Evolutionary conservation across 257 asterid genomes (phyloP), one percentile per base, ranked within the genome.

Genomic region (Plantago ovata): DNA sequence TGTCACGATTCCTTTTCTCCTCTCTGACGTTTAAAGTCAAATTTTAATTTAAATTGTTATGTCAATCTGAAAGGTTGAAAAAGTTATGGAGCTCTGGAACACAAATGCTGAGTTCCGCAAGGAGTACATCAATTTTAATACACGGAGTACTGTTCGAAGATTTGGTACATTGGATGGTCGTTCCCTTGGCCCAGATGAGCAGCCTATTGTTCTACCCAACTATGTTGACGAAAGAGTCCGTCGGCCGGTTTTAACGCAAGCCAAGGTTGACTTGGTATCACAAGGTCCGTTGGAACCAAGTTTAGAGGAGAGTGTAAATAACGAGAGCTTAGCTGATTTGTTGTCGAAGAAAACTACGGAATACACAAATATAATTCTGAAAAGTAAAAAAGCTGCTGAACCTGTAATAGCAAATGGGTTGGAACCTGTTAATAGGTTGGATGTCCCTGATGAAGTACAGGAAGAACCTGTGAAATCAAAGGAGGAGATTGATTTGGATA

Each of bases 151-250:
- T 3, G 40, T 81, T 47, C 62, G 86, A 81, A 84, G 95, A 84
- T 73, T 93, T 13, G 97, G 97, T 52, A 86, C 97, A 40, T 73
- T 82, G 66, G 98, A 93, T 61, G 94, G 97, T 61, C 94, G 96
- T 55, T 61, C 87, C 43, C 96, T 89, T 47, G 94, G 92, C 52
- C 94, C 96, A 42, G 77, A 84, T 36, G 99, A 93, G 83, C 69
- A 71, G 67, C 91, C 89, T 23, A 82, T 74, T 50, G 49, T 73
- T 13, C 19, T 84, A 55, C 85, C 95, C 65, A 79, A 66, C 72
- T 72, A 69, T 64, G 65, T 50, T 50, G 68, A 66, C 43, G 84
- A 61, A 63, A 72, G 87, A 80, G 69, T 38, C 58, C 49, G 57
- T 59, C 71, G 72, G 57, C 53, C 55, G 67, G 72, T 59, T 24